phyloP scores from a whole-genome alignment of 306 rosid species.

The Acacia crassicarpa region DNA sequence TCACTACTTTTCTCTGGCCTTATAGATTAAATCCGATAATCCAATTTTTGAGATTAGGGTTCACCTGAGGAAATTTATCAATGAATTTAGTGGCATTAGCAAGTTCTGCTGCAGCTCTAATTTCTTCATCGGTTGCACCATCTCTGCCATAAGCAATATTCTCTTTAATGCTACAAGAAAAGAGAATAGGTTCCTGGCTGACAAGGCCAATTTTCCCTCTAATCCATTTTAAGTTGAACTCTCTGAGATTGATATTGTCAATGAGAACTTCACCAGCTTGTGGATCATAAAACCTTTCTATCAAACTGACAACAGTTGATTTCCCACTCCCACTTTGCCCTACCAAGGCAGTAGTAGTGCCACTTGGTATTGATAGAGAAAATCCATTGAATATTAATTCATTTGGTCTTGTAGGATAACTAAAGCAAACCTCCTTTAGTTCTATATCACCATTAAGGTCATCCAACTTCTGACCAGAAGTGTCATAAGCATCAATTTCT shows the following conservation, averaged over 20 bases:
- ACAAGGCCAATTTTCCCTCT: conserved; percentile 49
- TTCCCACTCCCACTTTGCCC: conserved; percentile 59
- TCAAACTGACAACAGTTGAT: conserved; percentile 44
- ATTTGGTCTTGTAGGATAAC: conserved; percentile 30
- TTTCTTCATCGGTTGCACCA: conserved; percentile 37
- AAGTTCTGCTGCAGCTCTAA: conserved; percentile 29
- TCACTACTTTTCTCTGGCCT: neutral
- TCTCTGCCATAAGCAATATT: conserved; percentile 47
- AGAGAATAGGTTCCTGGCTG: conserved; percentile 48
- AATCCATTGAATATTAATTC: conserved; percentile 46
- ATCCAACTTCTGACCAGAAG: conserved; percentile 45
- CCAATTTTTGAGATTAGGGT: neutral
- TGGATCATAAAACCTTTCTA: conserved; percentile 55
- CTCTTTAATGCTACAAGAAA: conserved; percentile 42
- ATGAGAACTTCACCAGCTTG: conserved; percentile 46
- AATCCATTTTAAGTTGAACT: conserved; percentile 44
- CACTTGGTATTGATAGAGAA: conserved; percentile 53
- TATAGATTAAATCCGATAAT: neutral
- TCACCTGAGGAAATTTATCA: conserved; percentile 50
- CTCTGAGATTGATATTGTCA: conserved; percentile 43
- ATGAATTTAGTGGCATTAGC: conserved; percentile 45
- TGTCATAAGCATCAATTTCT: conserved; percentile 64
- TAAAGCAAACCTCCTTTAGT: conserved; percentile 42
- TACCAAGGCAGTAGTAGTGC: conserved; percentile 54
- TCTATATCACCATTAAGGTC: conserved; percentile 48